Base-by-base conservation (phyloP, 169 alveolate genomes). In the Theileria annulata region DNA sequence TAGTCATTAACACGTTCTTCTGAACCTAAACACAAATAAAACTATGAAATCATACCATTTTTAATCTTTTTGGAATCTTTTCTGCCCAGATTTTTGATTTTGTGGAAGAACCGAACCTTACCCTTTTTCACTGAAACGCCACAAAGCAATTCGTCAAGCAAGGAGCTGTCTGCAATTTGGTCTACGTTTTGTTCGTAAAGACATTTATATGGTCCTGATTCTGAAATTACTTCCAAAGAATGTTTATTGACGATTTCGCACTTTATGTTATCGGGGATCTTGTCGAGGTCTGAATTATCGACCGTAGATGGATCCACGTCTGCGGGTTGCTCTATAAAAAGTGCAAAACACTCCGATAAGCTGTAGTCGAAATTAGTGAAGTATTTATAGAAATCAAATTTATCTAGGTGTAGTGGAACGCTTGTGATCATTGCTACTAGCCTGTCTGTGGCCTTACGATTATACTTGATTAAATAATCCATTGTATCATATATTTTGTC, bases 181-280 rank as follows among this genome's bases (percentile, higher is more conserved):
- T 82, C 81, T 2, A 82, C 42, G 2, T 75, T 63, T 15, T 75
- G 77, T 58, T 82, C 86, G 42, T 59, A 82, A 3, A 82, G 77
- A 51, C 89, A 82, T 10, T 75, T 70, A 58, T 82, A 82, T 23
- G 89, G 84, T n/a, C 89, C 89, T 9, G 75, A 73, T 37, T 82
- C 80, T 3, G 89, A 82, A 19, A 82, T 54, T 0, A 82, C 81
- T 42, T 69, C 71, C 31, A 63, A 25, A 35, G 89, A 82, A 9
- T 17, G 47, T 35, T 75, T 82, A 33, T 47, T 75, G 37, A 75
- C 86, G 15, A 82, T 19, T 58, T 82, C 89, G 49, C 89, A 82
- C 12, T 49, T 63, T 75, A 82, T 56, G 37, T 56, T 69, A 73
- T 64, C 59, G 15, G 77, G 77, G 42, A 80, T 71, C 30, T 30